Conservation (phyloP, 2,329 filamentous ascomycete species). For the Aspergillus sp. region DNA sequence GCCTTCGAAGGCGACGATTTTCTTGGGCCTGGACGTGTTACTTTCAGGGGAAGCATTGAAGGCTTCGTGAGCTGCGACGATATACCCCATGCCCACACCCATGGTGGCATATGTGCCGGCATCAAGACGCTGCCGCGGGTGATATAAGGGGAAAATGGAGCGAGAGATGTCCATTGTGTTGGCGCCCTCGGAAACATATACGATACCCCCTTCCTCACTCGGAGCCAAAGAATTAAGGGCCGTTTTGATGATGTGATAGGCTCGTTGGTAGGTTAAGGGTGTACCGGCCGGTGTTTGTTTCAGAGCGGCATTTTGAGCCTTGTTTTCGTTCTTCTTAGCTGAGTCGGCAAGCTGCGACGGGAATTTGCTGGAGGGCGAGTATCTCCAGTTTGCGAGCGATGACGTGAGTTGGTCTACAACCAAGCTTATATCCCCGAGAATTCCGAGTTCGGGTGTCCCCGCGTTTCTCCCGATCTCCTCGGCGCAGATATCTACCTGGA, state of each 20-base stretch:
- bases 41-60: conserved; percentile 49
- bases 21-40: conserved; percentile 38
- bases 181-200: conserved; percentile 59
- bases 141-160: conserved; percentile 53
- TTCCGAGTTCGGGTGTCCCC: conserved; percentile 48
- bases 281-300: conserved; percentile 29
- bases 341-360: conserved; percentile 28
- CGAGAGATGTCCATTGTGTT: conserved; percentile 64
- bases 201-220: conserved; percentile 47
- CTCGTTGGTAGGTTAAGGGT: conserved; percentile 52
- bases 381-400: conserved; percentile 48
- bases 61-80: conserved; percentile 56
- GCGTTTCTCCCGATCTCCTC: conserved; percentile 56
- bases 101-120: conserved; percentile 61
- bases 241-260: conserved; percentile 54
- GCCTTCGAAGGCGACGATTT: conserved; percentile 57
- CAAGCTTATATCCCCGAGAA: conserved; percentile 53
- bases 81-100: conserved; percentile 59
- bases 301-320: conserved; percentile 44
- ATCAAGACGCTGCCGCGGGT: conserved; percentile 57
- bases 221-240: conserved; percentile 49
- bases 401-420: conserved; percentile 48
- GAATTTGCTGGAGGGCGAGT: conserved; percentile 35
- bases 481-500: conserved; percentile 56
- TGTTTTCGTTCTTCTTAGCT: conserved; percentile 48